Evolutionary conservation across 345 rosid species (phyloP).

Genomic region (Syzygium aqueum): DNA sequence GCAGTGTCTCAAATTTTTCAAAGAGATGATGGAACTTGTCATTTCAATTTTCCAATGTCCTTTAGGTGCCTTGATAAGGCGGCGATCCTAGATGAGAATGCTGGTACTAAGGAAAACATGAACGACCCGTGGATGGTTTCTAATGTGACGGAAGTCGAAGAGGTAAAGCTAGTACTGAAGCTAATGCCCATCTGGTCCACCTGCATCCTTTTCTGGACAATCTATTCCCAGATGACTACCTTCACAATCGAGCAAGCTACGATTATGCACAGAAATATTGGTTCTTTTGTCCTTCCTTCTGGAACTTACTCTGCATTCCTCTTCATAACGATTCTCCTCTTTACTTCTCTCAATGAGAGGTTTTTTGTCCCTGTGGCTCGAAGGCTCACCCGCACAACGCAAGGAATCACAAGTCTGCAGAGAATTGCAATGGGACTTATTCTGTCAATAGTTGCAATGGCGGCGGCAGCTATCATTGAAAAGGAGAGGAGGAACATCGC

Average conservation of each 20-base stretch:
- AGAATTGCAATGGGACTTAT: slow-evolving; percentile 71
- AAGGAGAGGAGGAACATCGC: slow-evolving; percentile 40
- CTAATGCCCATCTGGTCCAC: slow-evolving; percentile 88
- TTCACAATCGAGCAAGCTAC: slow-evolving; percentile 84
- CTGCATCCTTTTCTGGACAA: slow-evolving; percentile 84
- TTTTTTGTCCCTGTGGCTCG: slow-evolving; percentile 57
- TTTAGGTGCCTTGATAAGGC: slow-evolving; percentile 80
- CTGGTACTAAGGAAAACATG: slow-evolving; percentile 13
- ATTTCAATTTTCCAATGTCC: not conserved
- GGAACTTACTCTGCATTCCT: slow-evolving; percentile 67
- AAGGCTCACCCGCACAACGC: slow-evolving; percentile 37
- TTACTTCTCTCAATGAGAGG: slow-evolving; percentile 76
- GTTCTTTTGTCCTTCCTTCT: slow-evolving; percentile 49
- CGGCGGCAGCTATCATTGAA: slow-evolving; percentile 50
- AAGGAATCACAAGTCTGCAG: slow-evolving; percentile 88
- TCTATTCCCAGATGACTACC: slow-evolving; percentile 91
- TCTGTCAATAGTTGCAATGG: slow-evolving; percentile 62
- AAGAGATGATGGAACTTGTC: not conserved
- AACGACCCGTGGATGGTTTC: slow-evolving; percentile 56
- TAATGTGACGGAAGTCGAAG: slow-evolving; percentile 72
- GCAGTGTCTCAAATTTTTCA: not conserved
- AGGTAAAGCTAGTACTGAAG: slow-evolving; percentile 69
- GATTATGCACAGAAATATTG: slow-evolving; percentile 51
- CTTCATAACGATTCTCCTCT: slow-evolving; percentile 60
- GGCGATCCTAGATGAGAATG: slow-evolving; percentile 29